Percentiles rank a stretch among this genome's conserved stretches.
Evolutionary conservation across 331 rosid genomes (phyloP).

Genomic region (Pyracantha coccinea): DNA sequence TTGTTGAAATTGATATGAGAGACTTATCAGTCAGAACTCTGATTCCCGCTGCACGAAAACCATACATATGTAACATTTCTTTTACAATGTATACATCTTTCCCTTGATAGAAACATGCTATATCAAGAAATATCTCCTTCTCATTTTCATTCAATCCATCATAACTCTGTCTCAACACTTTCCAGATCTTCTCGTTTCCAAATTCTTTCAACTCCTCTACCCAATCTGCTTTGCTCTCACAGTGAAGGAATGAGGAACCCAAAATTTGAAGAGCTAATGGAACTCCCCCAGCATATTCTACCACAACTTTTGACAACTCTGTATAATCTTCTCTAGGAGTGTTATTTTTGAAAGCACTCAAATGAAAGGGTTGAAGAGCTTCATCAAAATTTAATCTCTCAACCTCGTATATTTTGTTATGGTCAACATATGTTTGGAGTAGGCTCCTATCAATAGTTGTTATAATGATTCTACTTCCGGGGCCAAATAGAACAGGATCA

Average conservation of each 20-base stretch:
- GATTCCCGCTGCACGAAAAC: neutral
- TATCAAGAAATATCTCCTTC: neutral
- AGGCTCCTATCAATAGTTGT: neutral
- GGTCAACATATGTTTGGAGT: too few relatives aligned
- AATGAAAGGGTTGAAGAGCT: neutral
- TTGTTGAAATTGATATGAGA: neutral
- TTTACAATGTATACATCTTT: neutral
- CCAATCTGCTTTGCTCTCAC: neutral
- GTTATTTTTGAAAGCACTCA: neutral
- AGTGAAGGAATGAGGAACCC: neutral
- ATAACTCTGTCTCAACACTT: neutral
- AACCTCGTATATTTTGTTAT: neutral
- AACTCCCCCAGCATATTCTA: neutral
- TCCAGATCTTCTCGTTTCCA: neutral
- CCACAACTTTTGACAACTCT: neutral
- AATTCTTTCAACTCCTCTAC: neutral
- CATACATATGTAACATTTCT: neutral
- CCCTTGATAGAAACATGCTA: neutral
- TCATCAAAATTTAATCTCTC: neutral
- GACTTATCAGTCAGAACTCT: neutral
- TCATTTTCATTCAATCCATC: neutral
- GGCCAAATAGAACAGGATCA: neutral
- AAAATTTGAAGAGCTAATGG: conserved; percentile 2
- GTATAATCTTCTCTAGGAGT: neutral
- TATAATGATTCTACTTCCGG: conserved; percentile 9